Evolutionary conservation across 2,329 filamentous ascomycete genomes (phyloP).

Genomic region (Endothia cerciana): DNA sequence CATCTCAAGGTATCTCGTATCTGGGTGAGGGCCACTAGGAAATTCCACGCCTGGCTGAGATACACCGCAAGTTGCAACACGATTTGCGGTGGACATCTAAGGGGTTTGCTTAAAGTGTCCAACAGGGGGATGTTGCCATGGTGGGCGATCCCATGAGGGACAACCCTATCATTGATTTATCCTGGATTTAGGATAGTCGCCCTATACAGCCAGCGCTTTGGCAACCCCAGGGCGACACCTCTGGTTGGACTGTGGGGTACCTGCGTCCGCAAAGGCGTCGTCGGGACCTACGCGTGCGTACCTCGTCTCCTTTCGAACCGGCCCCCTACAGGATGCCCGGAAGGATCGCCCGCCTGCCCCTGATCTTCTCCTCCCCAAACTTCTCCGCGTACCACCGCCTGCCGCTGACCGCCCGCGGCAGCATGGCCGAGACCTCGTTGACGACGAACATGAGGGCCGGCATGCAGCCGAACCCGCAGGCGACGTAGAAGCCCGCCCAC

Average conservation of each 20-base stretch:
- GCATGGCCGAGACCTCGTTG: slow-evolving; percentile 89
- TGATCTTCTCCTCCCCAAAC: slow-evolving; percentile 84
- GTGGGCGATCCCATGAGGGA: neutral
- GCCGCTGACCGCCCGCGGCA: slow-evolving; percentile 81
- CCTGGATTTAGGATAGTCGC: too few species aligned
- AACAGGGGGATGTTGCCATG: neutral
- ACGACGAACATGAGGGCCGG: slow-evolving; percentile 82
- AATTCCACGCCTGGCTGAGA: neutral
- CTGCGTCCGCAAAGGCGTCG: neutral
- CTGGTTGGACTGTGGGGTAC: too few species aligned
- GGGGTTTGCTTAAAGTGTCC: neutral
- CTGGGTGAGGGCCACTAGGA: too few species aligned
- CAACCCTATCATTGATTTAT: too few species aligned
- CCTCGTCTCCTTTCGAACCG: too few species aligned
- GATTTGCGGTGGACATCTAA: neutral
- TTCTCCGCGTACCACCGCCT: slow-evolving; percentile 83
- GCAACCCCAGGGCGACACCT: too few species aligned
- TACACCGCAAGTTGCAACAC: neutral
- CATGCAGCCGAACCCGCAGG: slow-evolving; percentile 66
- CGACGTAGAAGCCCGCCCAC: slow-evolving; percentile 87
- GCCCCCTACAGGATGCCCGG: slow-evolving; percentile 50
- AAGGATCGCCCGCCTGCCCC: slow-evolving; percentile 72
- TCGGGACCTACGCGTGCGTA: neutral
- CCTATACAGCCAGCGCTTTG: too few species aligned
- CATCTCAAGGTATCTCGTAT: neutral